These are phyloP conservation scores for Chytriomyces sp. DNA, from an alignment of 192 early-diverging fungal genomes.

Conservation along the genomic window DNA sequence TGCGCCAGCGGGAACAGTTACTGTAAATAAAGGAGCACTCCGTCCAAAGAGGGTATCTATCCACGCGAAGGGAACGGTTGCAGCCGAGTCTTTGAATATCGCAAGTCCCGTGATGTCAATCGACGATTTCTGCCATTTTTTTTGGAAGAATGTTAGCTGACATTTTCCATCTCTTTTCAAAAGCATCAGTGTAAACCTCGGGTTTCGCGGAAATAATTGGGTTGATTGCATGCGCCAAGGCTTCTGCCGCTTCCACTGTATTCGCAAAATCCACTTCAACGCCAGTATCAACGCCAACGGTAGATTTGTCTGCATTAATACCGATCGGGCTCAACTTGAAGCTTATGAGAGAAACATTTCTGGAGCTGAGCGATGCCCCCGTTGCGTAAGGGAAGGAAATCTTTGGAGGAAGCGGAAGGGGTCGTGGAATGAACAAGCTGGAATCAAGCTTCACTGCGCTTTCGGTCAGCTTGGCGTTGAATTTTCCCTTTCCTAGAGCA, in stretches of 20 bases:
- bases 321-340: neutral
- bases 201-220: slow-evolving; percentile 47
- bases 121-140: neutral
- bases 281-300: slow-evolving; percentile 32
- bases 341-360: slow-evolving; percentile 30
- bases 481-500: neutral
- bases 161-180: too few species aligned
- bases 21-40: slow-evolving; percentile 32
- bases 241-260: slow-evolving; percentile 42
- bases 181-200: neutral
- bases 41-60: slow-evolving; percentile 39
- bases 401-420: slow-evolving; percentile 38
- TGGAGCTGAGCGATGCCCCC: slow-evolving; percentile 37
- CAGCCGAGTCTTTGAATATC: slow-evolving; percentile 35
- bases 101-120: slow-evolving; percentile 42
- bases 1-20: slow-evolving; percentile 25
- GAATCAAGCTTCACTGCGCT: slow-evolving; percentile 24
- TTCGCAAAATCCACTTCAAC: slow-evolving; percentile 39
- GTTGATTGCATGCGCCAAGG: slow-evolving; percentile 48
- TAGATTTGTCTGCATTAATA: slow-evolving; percentile 27
- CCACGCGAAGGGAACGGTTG: slow-evolving; percentile 43
- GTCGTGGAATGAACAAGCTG: slow-evolving; percentile 31
- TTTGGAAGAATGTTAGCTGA: too few species aligned
- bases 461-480: slow-evolving; percentile 31
- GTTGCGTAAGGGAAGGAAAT: slow-evolving; percentile 44